phyloP scores from a whole-genome alignment of 441 rosid genomes.

The Erysimum pusillum region DNA sequence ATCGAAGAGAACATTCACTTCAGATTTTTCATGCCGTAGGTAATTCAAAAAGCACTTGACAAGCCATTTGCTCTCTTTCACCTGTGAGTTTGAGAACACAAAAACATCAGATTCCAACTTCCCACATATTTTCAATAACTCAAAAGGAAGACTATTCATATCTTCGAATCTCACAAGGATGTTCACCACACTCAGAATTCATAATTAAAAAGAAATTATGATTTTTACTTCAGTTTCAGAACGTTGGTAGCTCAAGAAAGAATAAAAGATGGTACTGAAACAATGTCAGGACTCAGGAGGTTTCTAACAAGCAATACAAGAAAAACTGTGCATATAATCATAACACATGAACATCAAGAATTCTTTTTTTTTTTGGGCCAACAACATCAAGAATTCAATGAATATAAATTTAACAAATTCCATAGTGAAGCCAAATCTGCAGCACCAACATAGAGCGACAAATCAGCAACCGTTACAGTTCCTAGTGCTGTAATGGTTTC shows the following conservation, averaged over 20 bases:
- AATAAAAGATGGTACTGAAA: conserved; percentile 12
- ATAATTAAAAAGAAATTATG: conserved; percentile 7
- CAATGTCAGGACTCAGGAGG: conserved; percentile 6
- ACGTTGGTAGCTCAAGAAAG: not conserved
- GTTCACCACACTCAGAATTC: conserved; percentile 4
- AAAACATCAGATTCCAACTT: conserved; percentile 42
- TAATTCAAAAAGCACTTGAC: conserved; percentile 97
- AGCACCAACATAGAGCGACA: conserved; percentile 16
- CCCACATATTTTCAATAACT: conserved; percentile 22
- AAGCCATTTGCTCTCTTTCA: conserved; percentile 99
- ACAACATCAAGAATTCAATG: conserved; percentile 12
- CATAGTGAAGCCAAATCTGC: conserved; percentile 23
- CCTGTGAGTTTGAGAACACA: conserved; percentile 63
- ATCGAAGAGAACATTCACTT: conserved; percentile 95
- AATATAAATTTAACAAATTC: conserved; percentile 2
- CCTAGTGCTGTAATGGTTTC: conserved; percentile 7
- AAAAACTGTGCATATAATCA: not conserved
- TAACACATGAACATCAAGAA: conserved; percentile 4
- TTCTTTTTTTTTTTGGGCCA: no score
- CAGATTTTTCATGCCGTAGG: conserved; percentile 83
- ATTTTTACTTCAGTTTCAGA: conserved; percentile 5
- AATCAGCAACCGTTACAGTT: not conserved
- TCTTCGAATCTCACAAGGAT: conserved; percentile 23
- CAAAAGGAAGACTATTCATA: conserved; percentile 34
- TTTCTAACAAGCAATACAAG: conserved; percentile 23